Percentiles rank a stretch among this genome's conserved stretches.
phyloP scores from a whole-genome alignment of 2,329 filamentous ascomycete species.

The Ambrosiella xylebori region DNA sequence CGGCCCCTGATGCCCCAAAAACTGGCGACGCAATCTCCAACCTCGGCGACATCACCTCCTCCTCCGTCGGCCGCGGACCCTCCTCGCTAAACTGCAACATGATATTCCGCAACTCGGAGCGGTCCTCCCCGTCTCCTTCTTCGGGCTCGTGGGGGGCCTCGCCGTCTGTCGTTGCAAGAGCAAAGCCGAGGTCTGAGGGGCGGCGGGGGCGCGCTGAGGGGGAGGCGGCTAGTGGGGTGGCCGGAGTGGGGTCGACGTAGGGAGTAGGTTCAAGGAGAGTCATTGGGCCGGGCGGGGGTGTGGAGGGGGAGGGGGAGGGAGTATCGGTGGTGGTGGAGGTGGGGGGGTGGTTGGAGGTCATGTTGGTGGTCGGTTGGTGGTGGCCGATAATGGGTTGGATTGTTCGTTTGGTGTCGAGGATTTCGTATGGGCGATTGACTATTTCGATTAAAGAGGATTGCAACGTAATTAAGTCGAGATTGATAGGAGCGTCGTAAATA shows the following conservation, averaged over 20 bases:
- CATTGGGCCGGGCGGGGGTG: constrained; percentile 24
- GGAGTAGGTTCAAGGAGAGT: constrained; percentile 29
- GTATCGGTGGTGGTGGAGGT: background rate
- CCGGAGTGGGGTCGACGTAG: constrained; percentile 42
- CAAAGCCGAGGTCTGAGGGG: constrained; percentile 28
- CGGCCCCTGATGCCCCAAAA: constrained; percentile 37
- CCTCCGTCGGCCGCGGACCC: constrained; percentile 50
- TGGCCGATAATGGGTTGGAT: background rate
- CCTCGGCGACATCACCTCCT: constrained; percentile 84
- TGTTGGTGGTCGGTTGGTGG: background rate
- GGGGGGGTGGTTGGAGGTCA: background rate
- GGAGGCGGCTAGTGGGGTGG: constrained; percentile 36
- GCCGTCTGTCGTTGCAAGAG: background rate
- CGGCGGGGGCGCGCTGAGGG: constrained; percentile 36
- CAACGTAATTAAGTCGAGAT: no score
- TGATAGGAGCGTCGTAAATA: no score
- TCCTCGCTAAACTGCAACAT: constrained; percentile 88
- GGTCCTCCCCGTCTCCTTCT: constrained; percentile 51
- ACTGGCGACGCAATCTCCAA: constrained; percentile 69
- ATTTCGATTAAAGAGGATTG: no score
- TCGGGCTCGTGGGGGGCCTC: constrained; percentile 47
- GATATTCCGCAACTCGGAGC: constrained; percentile 85
- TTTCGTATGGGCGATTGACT: no score
- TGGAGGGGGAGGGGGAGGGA: background rate
- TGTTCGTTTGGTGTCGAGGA: background rate